Evolutionary conservation across 495 filamentous ascomycete species (phyloP).

Genomic region (Podospora conica): DNA sequence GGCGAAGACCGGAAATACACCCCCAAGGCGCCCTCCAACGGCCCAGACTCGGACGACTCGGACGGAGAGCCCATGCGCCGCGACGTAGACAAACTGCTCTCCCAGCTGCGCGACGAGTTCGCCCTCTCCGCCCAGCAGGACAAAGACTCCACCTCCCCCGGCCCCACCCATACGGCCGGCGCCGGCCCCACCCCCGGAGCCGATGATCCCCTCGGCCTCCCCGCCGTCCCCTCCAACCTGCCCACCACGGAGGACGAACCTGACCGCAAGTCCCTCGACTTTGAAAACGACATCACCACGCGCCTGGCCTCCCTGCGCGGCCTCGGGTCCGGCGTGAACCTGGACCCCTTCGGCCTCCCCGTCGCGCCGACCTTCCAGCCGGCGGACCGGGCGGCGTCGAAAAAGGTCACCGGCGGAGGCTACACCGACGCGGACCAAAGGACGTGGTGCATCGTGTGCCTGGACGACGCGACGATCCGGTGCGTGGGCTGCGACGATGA

Average conservation of each 20-base stretch:
- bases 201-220: constrained; percentile 24
- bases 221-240: constrained; percentile 30
- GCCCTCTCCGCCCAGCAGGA: constrained; percentile 15
- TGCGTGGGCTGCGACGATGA: constrained; percentile 62
- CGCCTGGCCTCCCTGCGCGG: constrained; percentile 38
- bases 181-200: background rate
- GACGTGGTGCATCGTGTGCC: constrained; percentile 66
- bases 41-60: constrained; percentile 26
- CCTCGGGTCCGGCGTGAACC: constrained; percentile 19
- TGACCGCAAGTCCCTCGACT: constrained; percentile 22
- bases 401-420: constrained; percentile 14
- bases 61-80: constrained; percentile 36
- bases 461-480: constrained; percentile 55
- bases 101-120: constrained; percentile 33
- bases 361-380: constrained; percentile 49
- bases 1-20: constrained; percentile 22
- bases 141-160: background rate
- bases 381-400: constrained; percentile 29
- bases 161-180: background rate
- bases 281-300: constrained; percentile 33
- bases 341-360: constrained; percentile 43
- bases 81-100: constrained; percentile 32
- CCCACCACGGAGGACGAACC: constrained; percentile 10
- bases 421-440: constrained; percentile 59
- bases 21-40: constrained; percentile 18